Base-by-base conservation (phyloP, 805 yeast species). In the Candida ficus region DNA sequence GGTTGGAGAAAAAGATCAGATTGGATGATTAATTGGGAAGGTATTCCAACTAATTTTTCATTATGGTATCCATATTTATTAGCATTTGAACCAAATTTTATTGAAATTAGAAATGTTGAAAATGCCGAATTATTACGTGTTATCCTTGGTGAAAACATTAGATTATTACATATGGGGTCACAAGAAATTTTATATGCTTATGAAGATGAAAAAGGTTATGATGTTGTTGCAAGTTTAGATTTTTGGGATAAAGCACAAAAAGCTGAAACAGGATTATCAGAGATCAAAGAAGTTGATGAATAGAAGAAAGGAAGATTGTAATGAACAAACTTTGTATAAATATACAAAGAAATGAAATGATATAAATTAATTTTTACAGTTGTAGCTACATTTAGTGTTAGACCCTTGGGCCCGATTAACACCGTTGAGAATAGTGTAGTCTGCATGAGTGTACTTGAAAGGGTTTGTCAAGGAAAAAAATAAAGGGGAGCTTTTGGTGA, bases 21-120 rank as follows among this genome's bases (percentile, higher is more conserved):
- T 38, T 90, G 96, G 90, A 83, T 90, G 49, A 83, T 93, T 38
- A 80, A 84, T 57, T 93, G 99, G 99, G 98, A 93, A 64, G 97
- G 98, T 28, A 76, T 80, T 38, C 98, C 99, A 6, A 93, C 84
- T 56, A 79, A 82, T 46, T 88, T 93, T 61, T 95, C 97, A 14
- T 71, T 93, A 34, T 88, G 95, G 75, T 91, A 90, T 64, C 99
- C 99, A 4, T 91, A 89, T 57, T 68, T 93, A 40, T 66, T 93
- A 37, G 93, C 96, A 5, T 93, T 93, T 64, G 98, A 91, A 58
- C 76, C 81, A 16, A 83, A 78, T 43, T 89, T 93, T 53, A 87
- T 93, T 59, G 99, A 93, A 65, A 84, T 93, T 35, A 74, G 99
- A 44, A 88, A 89, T 52, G 88, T 90, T 56, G 95, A 89, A 52